phyloP scores from a whole-genome alignment of 345 rosid species.

The Eutrema heterophyllum region DNA sequence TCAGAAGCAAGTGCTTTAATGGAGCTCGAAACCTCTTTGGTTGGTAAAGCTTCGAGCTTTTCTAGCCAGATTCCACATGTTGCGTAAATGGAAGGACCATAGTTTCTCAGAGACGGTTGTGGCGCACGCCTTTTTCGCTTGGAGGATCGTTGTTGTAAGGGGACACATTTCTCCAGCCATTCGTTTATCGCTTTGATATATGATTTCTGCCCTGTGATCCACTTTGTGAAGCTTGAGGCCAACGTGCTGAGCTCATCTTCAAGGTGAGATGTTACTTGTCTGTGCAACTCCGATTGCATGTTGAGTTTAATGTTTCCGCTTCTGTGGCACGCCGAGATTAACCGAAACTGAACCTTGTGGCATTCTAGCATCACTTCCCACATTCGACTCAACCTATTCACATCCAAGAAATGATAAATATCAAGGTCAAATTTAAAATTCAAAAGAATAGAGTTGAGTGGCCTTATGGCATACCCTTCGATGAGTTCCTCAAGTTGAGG shows the following conservation, averaged over 20 bases:
- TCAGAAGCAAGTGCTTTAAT: slow-evolving; percentile 61
- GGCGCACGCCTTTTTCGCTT: slow-evolving; percentile 34
- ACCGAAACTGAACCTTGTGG: slow-evolving; percentile 66
- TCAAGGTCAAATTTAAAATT: background rate
- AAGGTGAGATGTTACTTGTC: slow-evolving; percentile 59
- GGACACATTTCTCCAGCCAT: slow-evolving; percentile 73
- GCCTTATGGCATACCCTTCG: slow-evolving; percentile 53
- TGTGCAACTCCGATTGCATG: slow-evolving; percentile 56
- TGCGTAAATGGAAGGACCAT: slow-evolving; percentile 72
- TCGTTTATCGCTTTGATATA: slow-evolving; percentile 57
- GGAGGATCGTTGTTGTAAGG: slow-evolving; percentile 27
- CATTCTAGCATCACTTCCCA: slow-evolving; percentile 94
- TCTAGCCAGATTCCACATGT: slow-evolving; percentile 77
- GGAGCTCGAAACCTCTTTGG: slow-evolving; percentile 59
- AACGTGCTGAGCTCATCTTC: slow-evolving; percentile 56
- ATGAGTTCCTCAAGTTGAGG: slow-evolving; percentile 97
- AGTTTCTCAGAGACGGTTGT: slow-evolving; percentile 28
- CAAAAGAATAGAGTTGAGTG: background rate
- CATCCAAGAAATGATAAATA: background rate
- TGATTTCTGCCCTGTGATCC: slow-evolving; percentile 69
- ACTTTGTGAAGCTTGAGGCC: slow-evolving; percentile 66
- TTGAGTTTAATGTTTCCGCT: slow-evolving; percentile 41
- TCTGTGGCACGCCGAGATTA: slow-evolving; percentile 50
- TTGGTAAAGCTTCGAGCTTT: slow-evolving; percentile 41
- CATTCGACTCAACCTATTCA: slow-evolving; percentile 81